Percentiles rank a stretch among this genome's conserved stretches.
Conservation (phyloP, 2,329 filamentous ascomycete species). For the Ophiocordyceps polyrhachis-furcata region DNA sequence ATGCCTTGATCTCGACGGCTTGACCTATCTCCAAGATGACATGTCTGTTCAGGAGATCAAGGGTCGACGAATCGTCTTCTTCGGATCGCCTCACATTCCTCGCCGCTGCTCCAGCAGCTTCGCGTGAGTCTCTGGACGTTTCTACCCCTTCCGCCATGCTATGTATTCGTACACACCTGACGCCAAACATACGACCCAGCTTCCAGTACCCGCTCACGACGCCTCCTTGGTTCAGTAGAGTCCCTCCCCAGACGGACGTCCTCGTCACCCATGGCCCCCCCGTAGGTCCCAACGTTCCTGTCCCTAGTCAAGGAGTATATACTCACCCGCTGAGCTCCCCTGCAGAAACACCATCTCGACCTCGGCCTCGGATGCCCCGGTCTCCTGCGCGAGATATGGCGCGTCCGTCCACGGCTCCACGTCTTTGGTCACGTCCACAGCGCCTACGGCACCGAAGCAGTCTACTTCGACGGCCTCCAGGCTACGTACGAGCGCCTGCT, state of each 20-base stretch:
- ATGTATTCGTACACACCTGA: background rate
- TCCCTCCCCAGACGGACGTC: conserved; percentile 58
- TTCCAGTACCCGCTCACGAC: conserved; percentile 53
- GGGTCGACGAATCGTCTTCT: conserved; percentile 38
- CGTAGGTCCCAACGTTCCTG: conserved; percentile 13
- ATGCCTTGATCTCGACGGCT: conserved; percentile 42
- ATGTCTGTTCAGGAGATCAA: conserved; percentile 44
- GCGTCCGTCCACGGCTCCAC: conserved; percentile 55
- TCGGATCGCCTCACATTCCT: conserved; percentile 68
- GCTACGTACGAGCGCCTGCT: conserved; percentile 49
- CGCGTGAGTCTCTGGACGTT: conserved; percentile 32
- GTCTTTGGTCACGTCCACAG: conserved; percentile 77
- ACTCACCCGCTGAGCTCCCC: background rate
- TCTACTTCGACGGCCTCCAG: conserved; percentile 62
- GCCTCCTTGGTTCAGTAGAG: conserved; percentile 53
- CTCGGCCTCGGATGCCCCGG: conserved; percentile 51
- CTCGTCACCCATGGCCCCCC: conserved; percentile 71
- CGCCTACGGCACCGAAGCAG: conserved; percentile 48
- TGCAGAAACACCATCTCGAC: conserved; percentile 46
- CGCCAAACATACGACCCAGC: conserved; percentile 10
- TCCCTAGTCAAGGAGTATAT: no score
- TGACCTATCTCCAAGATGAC: conserved; percentile 61
- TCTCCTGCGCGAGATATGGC: conserved; percentile 54
- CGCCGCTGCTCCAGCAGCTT: conserved; percentile 51
- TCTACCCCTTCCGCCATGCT: no score